A percentile compares a stretch with the other conserved stretches of the same genome.
These are phyloP conservation scores for Candida glaebosa DNA, from an alignment of 805 yeast genomes.

Conservation along the genomic window DNA sequence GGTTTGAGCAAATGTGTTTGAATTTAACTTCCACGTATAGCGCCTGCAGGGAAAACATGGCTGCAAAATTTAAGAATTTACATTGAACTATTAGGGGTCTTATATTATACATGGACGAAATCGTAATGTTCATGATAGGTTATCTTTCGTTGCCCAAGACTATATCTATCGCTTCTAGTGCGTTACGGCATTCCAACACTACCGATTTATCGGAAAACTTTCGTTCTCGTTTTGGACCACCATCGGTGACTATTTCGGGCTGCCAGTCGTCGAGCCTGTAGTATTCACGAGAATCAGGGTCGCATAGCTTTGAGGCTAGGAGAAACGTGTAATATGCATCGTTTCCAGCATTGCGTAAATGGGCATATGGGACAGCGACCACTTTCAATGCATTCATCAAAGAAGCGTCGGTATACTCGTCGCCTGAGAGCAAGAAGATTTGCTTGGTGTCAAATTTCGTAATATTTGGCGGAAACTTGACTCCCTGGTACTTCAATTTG, in stretches of 20 bases:
- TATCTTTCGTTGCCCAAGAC: not conserved
- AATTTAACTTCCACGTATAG: not conserved
- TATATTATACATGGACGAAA: no score
- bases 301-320: conserved; percentile 47
- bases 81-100: no score
- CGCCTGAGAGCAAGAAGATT: conserved; percentile 39
- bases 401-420: conserved; percentile 31
- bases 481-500: conserved; percentile 47
- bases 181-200: not conserved
- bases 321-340: conserved; percentile 62
- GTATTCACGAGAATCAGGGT: conserved; percentile 25
- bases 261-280: conserved; percentile 3
- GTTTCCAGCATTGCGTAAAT: conserved; percentile 68
- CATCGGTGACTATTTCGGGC: not conserved
- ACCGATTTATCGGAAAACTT: conserved; percentile 2
- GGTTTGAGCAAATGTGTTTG: not conserved
- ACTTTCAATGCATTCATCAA: conserved; percentile 45
- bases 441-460: conserved; percentile 45
- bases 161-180: conserved; percentile 1
- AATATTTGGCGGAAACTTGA: conserved; percentile 38
- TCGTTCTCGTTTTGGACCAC: not conserved
- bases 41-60: not conserved
- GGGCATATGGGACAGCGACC: conserved; percentile 52
- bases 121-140: no score
- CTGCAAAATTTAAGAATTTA: not conserved